Evolutionary conservation across 75 land plant species (phyloP).

Genomic region (Gnetum montanum): DNA sequence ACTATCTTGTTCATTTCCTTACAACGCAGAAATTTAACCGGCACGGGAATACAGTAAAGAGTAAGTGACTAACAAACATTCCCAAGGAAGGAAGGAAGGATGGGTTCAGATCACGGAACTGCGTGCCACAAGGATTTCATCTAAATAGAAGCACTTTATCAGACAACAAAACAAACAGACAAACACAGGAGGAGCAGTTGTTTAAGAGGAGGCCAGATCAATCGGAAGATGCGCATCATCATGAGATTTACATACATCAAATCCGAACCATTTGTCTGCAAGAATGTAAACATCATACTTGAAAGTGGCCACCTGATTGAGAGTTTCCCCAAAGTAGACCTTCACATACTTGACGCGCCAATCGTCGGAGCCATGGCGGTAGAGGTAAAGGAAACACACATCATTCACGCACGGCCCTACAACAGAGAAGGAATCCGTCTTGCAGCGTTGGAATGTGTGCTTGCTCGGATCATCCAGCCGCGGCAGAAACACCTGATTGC

Average conservation of each 20-base stretch:
- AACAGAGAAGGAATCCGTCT: constrained; percentile 41
- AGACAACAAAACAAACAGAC: too few species aligned
- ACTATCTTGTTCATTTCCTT: too few species aligned
- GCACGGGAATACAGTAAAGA: too few species aligned
- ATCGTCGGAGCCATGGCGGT: constrained; percentile 34
- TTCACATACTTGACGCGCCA: constrained; percentile 40
- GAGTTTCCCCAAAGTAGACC: constrained; percentile 16
- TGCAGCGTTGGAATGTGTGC: constrained; percentile 40
- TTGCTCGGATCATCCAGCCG: constrained; percentile 45
- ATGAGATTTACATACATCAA: constrained; percentile 34
- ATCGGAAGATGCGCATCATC: too few species aligned
- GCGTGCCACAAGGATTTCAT: too few species aligned
- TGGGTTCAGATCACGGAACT: too few species aligned
- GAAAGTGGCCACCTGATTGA: constrained; percentile 31
- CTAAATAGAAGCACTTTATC: too few species aligned
- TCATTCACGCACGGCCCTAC: constrained; percentile 44
- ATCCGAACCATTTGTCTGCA: constrained; percentile 39
- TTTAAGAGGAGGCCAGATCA: too few species aligned
- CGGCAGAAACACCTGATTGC: constrained; percentile 36
- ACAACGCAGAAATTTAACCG: too few species aligned
- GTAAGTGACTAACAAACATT: too few species aligned
- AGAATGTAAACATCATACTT: constrained; percentile 36
- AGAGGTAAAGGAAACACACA: constrained; percentile 40
- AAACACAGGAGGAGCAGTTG: too few species aligned
- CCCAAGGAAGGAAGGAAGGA: too few species aligned